Percentiles rank a stretch among this genome's conserved stretches.
Evolutionary conservation across 2,329 filamentous ascomycete species (phyloP).

Genomic region (Fusarium tricinctum): DNA sequence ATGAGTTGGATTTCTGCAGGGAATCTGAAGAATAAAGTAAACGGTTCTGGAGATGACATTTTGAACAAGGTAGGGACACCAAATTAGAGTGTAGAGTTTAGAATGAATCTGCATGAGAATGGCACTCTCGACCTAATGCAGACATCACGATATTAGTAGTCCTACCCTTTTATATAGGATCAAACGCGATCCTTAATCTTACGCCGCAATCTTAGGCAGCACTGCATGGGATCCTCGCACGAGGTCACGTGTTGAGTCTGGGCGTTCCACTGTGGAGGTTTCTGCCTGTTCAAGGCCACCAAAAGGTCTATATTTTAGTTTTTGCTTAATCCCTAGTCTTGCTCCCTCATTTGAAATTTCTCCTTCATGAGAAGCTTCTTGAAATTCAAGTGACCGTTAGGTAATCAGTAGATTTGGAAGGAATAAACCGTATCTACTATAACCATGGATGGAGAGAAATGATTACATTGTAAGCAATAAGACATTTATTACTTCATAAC

Average conservation of each 20-base stretch:
- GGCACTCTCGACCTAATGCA: not conserved
- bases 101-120: no score
- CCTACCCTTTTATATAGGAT: not conserved
- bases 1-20: constrained; percentile 21
- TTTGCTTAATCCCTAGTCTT: no score
- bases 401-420: no score
- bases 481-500: no score
- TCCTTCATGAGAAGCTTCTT: no score
- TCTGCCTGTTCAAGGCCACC: not conserved
- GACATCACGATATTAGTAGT: not conserved
- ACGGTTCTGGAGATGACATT: constrained; percentile 6
- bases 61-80: not conserved
- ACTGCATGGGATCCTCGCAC: not conserved
- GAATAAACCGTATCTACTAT: no score
- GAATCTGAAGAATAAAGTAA: constrained; percentile 8
- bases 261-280: not conserved
- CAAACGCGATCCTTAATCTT: not conserved
- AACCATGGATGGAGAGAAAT: no score
- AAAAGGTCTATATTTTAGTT: no score
- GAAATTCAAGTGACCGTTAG: no score
- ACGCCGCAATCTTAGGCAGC: constrained; percentile 1
- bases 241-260: not conserved
- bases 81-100: no score
- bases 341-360: no score
- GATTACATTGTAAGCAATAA: no score